Percentiles rank a stretch among this genome's conserved stretches.
phyloP scores from a whole-genome alignment of 73 alveolate genomes.

The Effrenium voratum region DNA sequence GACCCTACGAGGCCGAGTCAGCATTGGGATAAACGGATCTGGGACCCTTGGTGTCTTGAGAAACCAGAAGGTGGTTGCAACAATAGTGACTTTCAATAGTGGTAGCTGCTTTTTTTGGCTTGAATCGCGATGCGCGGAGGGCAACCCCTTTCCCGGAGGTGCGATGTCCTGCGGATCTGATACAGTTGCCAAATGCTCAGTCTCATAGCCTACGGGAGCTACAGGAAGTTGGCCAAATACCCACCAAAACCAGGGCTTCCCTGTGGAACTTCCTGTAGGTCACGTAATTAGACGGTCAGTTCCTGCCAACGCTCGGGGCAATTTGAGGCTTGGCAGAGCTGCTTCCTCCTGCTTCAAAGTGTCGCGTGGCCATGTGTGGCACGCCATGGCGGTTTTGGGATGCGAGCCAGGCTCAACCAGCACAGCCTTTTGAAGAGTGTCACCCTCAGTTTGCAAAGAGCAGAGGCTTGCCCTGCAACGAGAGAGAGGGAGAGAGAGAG shows the following conservation, averaged over 20 bases:
- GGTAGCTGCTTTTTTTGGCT: too few species aligned
- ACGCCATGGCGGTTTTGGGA: not conserved
- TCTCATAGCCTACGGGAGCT: not conserved
- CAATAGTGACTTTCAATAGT: too few species aligned
- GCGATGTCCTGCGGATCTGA: constrained; percentile 36
- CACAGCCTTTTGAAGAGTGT: constrained; percentile 50
- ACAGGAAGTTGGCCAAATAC: not conserved
- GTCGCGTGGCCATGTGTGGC: not conserved
- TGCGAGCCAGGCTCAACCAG: constrained; percentile 30
- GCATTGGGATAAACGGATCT: too few species aligned
- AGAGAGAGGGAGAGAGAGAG: too few species aligned
- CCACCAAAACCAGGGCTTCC: constrained; percentile 3
- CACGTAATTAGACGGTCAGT: not conserved
- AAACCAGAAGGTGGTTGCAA: too few species aligned
- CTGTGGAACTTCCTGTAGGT: not conserved
- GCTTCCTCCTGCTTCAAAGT: constrained; percentile 38
- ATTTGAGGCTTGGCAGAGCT: constrained; percentile 63
- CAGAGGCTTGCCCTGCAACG: too few species aligned
- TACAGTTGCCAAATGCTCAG: constrained; percentile 35
- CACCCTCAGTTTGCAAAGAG: not conserved
- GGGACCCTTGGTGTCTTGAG: too few species aligned
- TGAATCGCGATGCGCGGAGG: too few species aligned
- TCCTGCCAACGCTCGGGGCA: not conserved
- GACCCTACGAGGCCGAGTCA: constrained; percentile 73
- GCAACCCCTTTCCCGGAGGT: too few species aligned